Base-by-base conservation (phyloP, 2,329 filamentous ascomycete genomes). In the Epichloe festucae region DNA sequence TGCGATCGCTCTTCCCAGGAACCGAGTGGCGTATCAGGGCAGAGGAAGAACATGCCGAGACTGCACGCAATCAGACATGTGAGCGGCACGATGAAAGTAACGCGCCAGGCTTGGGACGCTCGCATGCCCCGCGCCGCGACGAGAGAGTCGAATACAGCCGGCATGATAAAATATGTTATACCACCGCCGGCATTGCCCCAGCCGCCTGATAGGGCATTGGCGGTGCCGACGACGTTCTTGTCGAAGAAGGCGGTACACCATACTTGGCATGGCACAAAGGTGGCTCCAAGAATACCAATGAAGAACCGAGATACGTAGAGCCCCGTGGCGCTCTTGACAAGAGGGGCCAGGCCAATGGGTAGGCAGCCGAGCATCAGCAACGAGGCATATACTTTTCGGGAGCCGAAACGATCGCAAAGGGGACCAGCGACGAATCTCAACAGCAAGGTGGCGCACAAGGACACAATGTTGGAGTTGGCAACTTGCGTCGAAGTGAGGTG, bases 241-340 rank as follows among this genome's bases (percentile, higher is more conserved):
- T 96, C 89, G 65, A 89, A 95, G 73, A 95, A 95, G 0, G 84
- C 88, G 0, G 89, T 95, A 10, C 85, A 87, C 88, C 89, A 95
- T 6, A 95, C 90, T 64, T 94, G 89, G 65, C 89, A 95, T 12
- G 87, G 87, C 0, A 91, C 87, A 60, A 91, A 91, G 1, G 81
- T 79, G 2, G 83, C 85, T 41, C 87, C 87, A 0, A 91, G 77
- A 43, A 91, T 84, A 54, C 86, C 86, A 56, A 90, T 80, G 68
- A 90, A 90, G 73, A 91, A 91, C 44, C 87, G 80, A 46, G 85
- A 77, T 19, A 78, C 69, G 58, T 88, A 83, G n/a, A 91, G 76
- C 8, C 86, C 83, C 14, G 56, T 59, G 35, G 60, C 64, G 50
- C 76, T 82, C 46, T 80, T 82, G 40, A 90, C 81, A 1, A 89